phyloP scores from a whole-genome alignment of 176 grass and related monocot species.

The Ensete ventricosum region DNA sequence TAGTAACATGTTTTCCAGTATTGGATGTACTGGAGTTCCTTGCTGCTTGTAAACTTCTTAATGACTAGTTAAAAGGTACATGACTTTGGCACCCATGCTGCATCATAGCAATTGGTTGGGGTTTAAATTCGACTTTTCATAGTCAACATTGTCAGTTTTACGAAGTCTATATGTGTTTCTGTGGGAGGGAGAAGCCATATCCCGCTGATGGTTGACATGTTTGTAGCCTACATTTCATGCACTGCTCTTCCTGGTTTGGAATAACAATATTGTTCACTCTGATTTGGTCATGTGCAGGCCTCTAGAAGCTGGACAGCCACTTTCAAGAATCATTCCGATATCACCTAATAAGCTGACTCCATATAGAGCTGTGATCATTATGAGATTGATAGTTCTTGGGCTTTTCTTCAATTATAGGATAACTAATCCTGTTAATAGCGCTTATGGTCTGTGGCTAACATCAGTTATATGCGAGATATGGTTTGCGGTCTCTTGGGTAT shows the following conservation, averaged over 20 bases:
- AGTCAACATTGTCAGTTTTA: neutral
- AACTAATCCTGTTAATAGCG: slow-evolving; percentile 85
- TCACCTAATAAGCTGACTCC: slow-evolving; percentile 98
- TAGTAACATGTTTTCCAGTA: neutral
- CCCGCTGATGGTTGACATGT: neutral
- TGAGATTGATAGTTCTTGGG: slow-evolving; percentile 83
- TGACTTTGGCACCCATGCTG: neutral
- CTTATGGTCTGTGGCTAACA: slow-evolving; percentile 84
- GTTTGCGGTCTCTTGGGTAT: slow-evolving; percentile 97
- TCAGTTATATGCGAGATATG: slow-evolving; percentile 97
- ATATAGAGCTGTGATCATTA: slow-evolving; percentile 89
- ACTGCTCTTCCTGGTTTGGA: neutral
- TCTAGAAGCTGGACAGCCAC: slow-evolving; percentile 68
- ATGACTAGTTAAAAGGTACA: neutral
- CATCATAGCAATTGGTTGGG: neutral
- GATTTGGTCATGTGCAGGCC: slow-evolving; percentile 34
- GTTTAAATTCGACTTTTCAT: neutral
- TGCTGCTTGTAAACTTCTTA: neutral
- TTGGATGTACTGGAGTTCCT: neutral
- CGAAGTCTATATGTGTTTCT: neutral
- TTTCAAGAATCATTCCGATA: slow-evolving; percentile 78
- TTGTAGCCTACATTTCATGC: neutral
- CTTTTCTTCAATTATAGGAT: slow-evolving; percentile 99
- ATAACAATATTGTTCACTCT: neutral
- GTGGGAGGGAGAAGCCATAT: neutral